Conservation (phyloP, 805 yeast genomes). For the Blastobotrys terrestris region DNA sequence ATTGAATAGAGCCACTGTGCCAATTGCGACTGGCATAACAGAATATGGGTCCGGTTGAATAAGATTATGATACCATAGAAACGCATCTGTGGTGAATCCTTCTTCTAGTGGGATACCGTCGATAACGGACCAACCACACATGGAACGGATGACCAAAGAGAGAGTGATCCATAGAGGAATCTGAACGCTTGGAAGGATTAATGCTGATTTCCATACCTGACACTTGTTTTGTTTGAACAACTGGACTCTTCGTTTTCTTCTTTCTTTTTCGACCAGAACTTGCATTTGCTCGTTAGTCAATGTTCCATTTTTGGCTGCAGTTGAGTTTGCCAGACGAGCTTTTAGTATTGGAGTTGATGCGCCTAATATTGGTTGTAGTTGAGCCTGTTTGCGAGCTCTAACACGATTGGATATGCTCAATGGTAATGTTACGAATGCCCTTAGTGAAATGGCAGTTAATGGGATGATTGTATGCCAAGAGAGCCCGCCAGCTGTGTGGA, state of each 20-base stretch:
- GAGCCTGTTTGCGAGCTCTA: conserved; percentile 63
- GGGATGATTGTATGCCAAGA: conserved; percentile 88
- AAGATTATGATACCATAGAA: conserved; percentile 58
- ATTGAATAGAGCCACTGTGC: conserved; percentile 64
- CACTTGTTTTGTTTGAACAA: conserved; percentile 63
- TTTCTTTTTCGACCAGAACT: conserved; percentile 69
- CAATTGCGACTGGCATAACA: conserved; percentile 64
- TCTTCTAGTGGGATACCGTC: conserved; percentile 29
- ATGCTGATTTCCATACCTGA: conserved; percentile 72
- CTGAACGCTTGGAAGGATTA: conserved; percentile 67
- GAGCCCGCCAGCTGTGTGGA: conserved; percentile 38
- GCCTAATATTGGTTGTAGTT: conserved; percentile 60
- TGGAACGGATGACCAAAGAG: conserved; percentile 65
- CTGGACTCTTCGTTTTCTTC: conserved; percentile 62
- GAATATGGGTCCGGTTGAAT: conserved; percentile 55
- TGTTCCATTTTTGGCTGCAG: conserved; percentile 25
- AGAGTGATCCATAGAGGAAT: conserved; percentile 82
- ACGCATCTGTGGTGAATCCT: conserved; percentile 41
- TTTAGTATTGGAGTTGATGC: conserved; percentile 73
- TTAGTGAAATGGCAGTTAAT: conserved; percentile 54
- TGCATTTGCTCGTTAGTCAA: conserved; percentile 75
- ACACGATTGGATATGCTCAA: conserved; percentile 67
- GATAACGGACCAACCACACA: conserved; percentile 50
- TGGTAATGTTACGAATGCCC: conserved; percentile 69
- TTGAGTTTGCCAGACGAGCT: conserved; percentile 41